Evolutionary conservation across 768 basidiomycete genomes (phyloP), one percentile per base, ranked within the genome.

Genomic region (Xanthoconium purpureum): DNA sequence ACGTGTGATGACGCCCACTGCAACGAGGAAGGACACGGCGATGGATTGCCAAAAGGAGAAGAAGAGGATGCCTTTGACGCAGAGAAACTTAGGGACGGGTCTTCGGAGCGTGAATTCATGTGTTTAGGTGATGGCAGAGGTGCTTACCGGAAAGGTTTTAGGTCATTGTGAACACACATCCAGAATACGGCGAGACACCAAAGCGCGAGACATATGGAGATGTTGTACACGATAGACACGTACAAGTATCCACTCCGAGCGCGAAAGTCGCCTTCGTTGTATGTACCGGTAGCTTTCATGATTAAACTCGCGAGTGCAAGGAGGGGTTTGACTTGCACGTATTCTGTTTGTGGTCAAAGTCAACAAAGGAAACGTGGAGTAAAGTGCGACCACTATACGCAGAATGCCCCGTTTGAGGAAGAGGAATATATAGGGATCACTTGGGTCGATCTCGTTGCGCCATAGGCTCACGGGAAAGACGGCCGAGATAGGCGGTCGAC

Each of bases 31-130:
- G 32, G 94, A 94, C 48, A 99, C 82, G 45, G 66, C 82, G 48
- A 96, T 82, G 20, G 89, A 85, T 70, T 99, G 97, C 97, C 97
- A 99, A 76, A 99, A 99, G 2, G 91, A 94, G 73, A 97, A 96
- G 79, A 98, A 98, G 20, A 99, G 80, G 62, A 99, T 94, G 44
- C 96, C 96, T 70, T 99, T 99, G 63, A 99, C 94, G 69, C 94
- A 99, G 29, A 98, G 85, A 73, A 99, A 99, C 72, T 99, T 99
- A 3, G 97, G 94, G 62, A 95, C 84, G 0, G 94, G 94, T 12
- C 96, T 88, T 64, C 37, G 28, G 10, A 20, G 29, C 0, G 59
- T 54, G 29, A 59, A 48, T 24, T 24, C 12, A 24, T 35, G 32
- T 3, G 42, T 44, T 6, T 14, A 32, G 3, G 58, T 14, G 56